These are phyloP conservation scores for Hexamita inflata DNA, from an alignment of 208 protist genomes.

Conservation along the genomic window DNA sequence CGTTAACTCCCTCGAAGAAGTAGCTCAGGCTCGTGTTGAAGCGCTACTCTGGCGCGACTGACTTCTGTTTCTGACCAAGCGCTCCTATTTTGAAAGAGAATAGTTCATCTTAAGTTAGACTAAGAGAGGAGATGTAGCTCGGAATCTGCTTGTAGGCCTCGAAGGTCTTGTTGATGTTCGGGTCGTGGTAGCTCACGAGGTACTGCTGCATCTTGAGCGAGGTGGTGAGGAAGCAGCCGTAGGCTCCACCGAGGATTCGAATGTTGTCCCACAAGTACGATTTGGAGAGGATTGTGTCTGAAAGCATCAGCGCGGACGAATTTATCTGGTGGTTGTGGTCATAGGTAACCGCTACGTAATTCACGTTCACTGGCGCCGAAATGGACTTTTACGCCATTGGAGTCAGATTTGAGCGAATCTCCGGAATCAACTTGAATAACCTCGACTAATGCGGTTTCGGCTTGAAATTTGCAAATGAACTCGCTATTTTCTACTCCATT, in stretches of 20 bases:
- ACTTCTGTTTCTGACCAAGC: not conserved
- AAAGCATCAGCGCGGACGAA: not conserved
- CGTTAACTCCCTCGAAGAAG: not conserved
- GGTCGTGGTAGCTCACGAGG: not conserved
- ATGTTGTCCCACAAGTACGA: not conserved
- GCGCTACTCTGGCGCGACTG: not conserved
- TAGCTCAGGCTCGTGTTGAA: not conserved
- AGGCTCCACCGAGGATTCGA: not conserved
- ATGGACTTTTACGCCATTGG: too few species aligned
- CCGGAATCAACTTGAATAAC: too few species aligned
- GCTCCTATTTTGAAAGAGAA: constrained; percentile 10
- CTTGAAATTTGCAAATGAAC: too few species aligned
- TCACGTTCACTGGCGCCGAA: not conserved
- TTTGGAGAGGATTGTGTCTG: not conserved
- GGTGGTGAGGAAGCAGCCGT: constrained; percentile 1
- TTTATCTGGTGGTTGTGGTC: not conserved
- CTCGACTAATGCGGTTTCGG: too few species aligned
- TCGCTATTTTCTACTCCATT: too few species aligned
- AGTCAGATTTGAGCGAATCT: too few species aligned
- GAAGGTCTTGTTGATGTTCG: not conserved
- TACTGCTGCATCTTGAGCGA: not conserved
- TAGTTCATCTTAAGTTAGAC: not conserved
- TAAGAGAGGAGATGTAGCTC: not conserved
- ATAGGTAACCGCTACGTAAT: not conserved
- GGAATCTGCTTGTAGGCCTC: not conserved